Evolutionary conservation across 768 basidiomycete species (phyloP).

Genomic region (Tricholoma hemisulphureum): DNA sequence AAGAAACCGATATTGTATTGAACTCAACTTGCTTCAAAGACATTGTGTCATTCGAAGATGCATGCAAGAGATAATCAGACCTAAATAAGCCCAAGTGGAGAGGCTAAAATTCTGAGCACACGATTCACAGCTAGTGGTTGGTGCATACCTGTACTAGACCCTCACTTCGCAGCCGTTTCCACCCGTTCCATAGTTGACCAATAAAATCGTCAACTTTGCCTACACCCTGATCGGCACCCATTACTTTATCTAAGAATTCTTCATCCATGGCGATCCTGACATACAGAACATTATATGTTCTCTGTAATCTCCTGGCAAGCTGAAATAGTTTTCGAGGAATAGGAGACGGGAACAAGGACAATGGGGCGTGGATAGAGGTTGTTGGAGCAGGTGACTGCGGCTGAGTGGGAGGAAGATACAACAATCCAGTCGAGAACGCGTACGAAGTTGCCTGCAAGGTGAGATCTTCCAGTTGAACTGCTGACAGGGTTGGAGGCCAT

Average conservation of each 20-base stretch:
- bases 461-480: slow-evolving; percentile 57
- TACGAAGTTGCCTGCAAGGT: slow-evolving; percentile 72
- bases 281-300: slow-evolving; percentile 81
- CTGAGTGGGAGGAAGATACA: slow-evolving; percentile 67
- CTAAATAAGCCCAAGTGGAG: slow-evolving; percentile 89
- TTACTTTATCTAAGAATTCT: slow-evolving; percentile 76
- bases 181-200: slow-evolving; percentile 81
- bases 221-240: slow-evolving; percentile 78
- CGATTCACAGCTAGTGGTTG: not conserved
- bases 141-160: slow-evolving; percentile 45
- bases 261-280: slow-evolving; percentile 77
- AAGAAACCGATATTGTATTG: slow-evolving; percentile 93
- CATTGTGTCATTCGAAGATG: slow-evolving; percentile 34
- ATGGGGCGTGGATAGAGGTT: slow-evolving; percentile 86
- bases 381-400: slow-evolving; percentile 52
- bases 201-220: slow-evolving; percentile 86
- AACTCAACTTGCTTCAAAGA: slow-evolving; percentile 94
- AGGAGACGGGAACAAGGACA: slow-evolving; percentile 85
- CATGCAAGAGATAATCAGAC: slow-evolving; percentile 91
- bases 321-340: slow-evolving; percentile 74
- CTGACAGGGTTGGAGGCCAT: slow-evolving; percentile 76
- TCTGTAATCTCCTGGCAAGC: slow-evolving; percentile 65
- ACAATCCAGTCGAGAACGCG: slow-evolving; percentile 79
- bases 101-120: slow-evolving; percentile 43
- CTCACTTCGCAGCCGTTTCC: slow-evolving; percentile 72